phyloP scores from a whole-genome alignment of 495 filamentous ascomycete genomes.

The Cryomyces minteri region DNA sequence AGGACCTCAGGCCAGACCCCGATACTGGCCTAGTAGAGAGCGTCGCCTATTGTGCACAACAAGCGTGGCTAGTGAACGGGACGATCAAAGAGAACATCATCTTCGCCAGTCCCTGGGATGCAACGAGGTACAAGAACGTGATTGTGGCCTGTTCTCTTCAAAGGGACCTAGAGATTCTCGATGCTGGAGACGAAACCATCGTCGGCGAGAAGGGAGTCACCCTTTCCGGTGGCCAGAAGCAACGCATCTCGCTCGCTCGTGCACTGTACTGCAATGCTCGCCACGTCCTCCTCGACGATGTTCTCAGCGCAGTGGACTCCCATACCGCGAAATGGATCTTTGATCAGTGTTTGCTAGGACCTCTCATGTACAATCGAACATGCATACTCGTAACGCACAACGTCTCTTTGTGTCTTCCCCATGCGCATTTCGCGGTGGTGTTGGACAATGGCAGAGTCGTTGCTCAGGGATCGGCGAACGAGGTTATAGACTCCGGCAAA shows the following conservation, averaged over 20 bases:
- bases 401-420: conserved; percentile 61
- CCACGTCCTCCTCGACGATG: conserved; percentile 87
- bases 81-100: conserved; percentile 94
- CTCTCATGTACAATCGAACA: conserved; percentile 72
- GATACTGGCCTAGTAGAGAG: conserved; percentile 79
- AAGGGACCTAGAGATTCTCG: conserved; percentile 80
- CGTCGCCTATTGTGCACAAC: conserved; percentile 92
- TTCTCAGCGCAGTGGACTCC: conserved; percentile 94
- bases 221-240: conserved; percentile 93
- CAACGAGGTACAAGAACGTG: conserved; percentile 72
- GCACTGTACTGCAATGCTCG: conserved; percentile 84
- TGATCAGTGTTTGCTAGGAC: conserved; percentile 74
- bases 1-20: conserved; percentile 64
- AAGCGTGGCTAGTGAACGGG: conserved; percentile 93
- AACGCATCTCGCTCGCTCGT: conserved; percentile 86
- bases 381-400: conserved; percentile 98
- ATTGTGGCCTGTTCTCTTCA: conserved; percentile 85
- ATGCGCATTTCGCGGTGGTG: conserved; percentile 60
- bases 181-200: conserved; percentile 79
- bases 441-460: conserved; percentile 73
- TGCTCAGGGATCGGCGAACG: conserved; percentile 54
- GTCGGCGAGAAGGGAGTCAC: conserved; percentile 97
- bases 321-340: conserved; percentile 99
- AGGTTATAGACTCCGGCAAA: conserved; percentile 65
- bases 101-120: conserved; percentile 69